These are phyloP conservation scores for Medicago ruthenica DNA, from an alignment of 306 rosid species.

Conservation along the genomic window DNA sequence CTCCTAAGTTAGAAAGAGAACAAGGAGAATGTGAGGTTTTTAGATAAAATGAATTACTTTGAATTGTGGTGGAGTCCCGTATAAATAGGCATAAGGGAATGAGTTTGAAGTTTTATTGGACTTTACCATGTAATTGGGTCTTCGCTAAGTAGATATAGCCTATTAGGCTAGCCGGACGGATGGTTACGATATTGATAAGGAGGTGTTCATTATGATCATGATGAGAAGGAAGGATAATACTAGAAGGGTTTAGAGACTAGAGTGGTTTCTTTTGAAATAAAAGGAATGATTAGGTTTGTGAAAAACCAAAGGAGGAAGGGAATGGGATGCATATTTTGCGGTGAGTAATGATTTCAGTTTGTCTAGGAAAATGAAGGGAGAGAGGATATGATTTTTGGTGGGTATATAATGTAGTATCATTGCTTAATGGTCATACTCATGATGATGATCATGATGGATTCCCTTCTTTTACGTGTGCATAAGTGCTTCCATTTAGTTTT, in stretches of 20 bases:
- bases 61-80: no score
- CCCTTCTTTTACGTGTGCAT: constrained; percentile 65
- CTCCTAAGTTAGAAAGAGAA: no score
- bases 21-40: no score
- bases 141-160: no score
- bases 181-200: constrained; percentile 40
- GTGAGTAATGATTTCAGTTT: constrained; percentile 68
- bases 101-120: no score
- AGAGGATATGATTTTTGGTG: constrained; percentile 9
- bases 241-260: neutral
- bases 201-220: constrained; percentile 32
- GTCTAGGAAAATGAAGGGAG: constrained; percentile 36
- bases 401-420: constrained; percentile 35
- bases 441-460: constrained; percentile 46
- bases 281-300: constrained; percentile 63
- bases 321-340: constrained; percentile 47
- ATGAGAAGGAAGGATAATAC: constrained; percentile 31
- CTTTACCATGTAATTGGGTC: no score
- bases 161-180: no score
- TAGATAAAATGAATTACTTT: no score
- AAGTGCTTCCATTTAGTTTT: constrained; percentile 6
- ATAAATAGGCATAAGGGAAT: no score
- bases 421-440: constrained; percentile 26
- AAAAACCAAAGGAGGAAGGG: constrained; percentile 37
- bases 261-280: constrained; percentile 30